These are phyloP conservation scores for Basipetospora chlamydospora DNA, from an alignment of 2,329 filamentous ascomycete species.

Conservation along the genomic window DNA sequence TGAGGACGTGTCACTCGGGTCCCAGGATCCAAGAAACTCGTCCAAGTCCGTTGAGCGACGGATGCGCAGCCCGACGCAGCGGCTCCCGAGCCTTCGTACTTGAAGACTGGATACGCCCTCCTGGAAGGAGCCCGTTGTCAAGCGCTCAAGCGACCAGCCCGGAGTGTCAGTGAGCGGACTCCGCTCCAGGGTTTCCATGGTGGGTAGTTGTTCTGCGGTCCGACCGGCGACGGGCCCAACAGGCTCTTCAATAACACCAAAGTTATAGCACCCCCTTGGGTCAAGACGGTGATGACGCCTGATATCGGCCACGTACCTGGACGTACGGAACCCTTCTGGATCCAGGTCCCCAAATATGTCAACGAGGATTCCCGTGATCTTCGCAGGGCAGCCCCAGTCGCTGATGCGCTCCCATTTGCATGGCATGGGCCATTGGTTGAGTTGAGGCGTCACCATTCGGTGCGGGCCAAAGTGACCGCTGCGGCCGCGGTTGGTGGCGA, in stretches of 20 bases:
- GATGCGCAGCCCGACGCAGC: not conserved
- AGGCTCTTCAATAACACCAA: not conserved
- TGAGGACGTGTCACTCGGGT: not conserved
- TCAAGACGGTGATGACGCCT: too few relatives aligned
- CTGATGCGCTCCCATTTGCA: not conserved
- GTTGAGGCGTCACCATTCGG: not conserved
- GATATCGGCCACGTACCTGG: too few relatives aligned
- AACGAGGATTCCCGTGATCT: not conserved
- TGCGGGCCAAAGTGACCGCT: not conserved
- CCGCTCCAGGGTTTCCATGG: not conserved
- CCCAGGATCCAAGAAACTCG: not conserved
- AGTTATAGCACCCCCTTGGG: too few relatives aligned
- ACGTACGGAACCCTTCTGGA: not conserved
- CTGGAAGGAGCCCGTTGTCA: not conserved
- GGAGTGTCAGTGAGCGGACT: not conserved
- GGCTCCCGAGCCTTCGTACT: not conserved
- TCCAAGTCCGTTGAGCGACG: not conserved
- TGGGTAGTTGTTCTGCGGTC: not conserved
- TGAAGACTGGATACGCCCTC: not conserved
- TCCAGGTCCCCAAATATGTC: not conserved
- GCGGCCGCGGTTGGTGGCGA: not conserved
- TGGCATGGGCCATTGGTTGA: not conserved
- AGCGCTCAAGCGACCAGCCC: not conserved
- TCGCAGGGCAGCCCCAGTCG: not conserved
- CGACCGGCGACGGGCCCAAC: not conserved